Evolutionary conservation across 2,329 filamentous ascomycete species (phyloP), one percentile per base, ranked within the genome.

Genomic region (Alternaria longipes): DNA sequence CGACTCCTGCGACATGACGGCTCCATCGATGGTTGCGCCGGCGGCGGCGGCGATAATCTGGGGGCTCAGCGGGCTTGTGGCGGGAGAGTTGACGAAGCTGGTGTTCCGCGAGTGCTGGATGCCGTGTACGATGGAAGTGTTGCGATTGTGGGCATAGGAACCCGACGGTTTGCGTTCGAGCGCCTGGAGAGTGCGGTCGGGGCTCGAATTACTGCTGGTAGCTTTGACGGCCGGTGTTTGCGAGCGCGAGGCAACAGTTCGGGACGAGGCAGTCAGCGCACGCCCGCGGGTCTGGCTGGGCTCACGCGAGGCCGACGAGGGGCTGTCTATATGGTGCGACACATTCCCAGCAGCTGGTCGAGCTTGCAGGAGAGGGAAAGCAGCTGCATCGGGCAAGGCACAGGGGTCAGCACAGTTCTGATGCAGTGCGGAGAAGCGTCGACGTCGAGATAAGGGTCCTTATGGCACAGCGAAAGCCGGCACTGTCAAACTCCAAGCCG

Each of bases 121-220:
- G 73, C 95, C 94, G 87, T 98, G 92, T 59, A 98, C 94, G 71
- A 98, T 97, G 50, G 94, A 98, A 0, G 94, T 97, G 82, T 99
- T 93, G 56, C 95, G 90, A 81, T 98, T 93, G 79, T 99, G 94
- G 61, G 92, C 92, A 84, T 98, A 90, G 16, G 84, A 85, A 60
- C 80, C 77, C 24, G 84, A 85, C 9, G 83, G 77, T 64, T 84
- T 84, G 64, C 84, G 80, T 65, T 86, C 84, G 60, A 83, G 68
- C 36, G 63, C 56, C 53, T 60, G 61, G 30, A 62, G 50, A 63
- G 78, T 75, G 70, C 70, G 79, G 76, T 77, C 72, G 64, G 79
- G 68, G 71, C 74, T 76, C 70, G 80, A 73, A 69, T 72, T 68
- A 71, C 68, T 72, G 60, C 74, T 72, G 58, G 72, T 55, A 51